Evolutionary conservation across 140 eudicot species (phyloP).

Genomic region (Artemisia princeps): DNA sequence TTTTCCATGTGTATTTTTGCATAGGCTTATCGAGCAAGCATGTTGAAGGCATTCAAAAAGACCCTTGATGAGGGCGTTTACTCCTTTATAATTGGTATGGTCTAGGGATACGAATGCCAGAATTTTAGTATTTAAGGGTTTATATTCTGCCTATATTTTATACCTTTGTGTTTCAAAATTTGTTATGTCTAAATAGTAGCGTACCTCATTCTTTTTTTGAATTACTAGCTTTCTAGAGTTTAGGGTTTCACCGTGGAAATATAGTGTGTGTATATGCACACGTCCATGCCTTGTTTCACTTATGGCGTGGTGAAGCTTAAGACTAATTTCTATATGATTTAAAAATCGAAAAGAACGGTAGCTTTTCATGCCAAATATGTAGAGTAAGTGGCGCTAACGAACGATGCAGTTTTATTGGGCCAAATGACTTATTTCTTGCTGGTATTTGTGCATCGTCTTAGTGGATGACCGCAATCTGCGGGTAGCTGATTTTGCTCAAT

Average conservation of each 20-base stretch:
- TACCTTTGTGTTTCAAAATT: conserved; percentile 20
- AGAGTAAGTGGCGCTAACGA: conserved; percentile 75
- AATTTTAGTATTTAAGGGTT: conserved; percentile 13
- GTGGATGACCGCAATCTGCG: conserved; percentile 99
- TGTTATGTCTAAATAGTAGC: conserved; percentile 2
- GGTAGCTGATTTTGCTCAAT: conserved; percentile 99
- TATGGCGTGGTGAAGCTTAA: conserved; percentile 20
- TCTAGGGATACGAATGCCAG: conserved; percentile 28
- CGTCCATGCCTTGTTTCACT: conserved; percentile 5
- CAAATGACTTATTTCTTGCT: conserved; percentile 90
- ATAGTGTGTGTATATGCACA: no score
- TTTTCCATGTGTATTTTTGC: conserved; percentile 19
- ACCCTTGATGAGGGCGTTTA: conserved; percentile 94
- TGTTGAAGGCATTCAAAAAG: conserved; percentile 97
- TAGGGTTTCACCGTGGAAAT: conserved; percentile 8
- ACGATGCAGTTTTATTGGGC: conserved; percentile 90
- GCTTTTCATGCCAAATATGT: conserved; percentile 14
- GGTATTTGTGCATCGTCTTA: conserved; percentile 89
- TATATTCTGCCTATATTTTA: conserved; percentile 20
- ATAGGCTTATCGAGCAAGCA: conserved; percentile 97
- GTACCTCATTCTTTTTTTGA: conserved; percentile 13
- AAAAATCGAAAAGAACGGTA: conserved; percentile 23
- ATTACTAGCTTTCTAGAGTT: conserved; percentile 22
- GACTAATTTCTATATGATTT: conserved; percentile 17
- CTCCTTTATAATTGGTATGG: conserved; percentile 93